Conservation (phyloP, 2,329 filamentous ascomycete species). For the Penicillium sp. region DNA sequence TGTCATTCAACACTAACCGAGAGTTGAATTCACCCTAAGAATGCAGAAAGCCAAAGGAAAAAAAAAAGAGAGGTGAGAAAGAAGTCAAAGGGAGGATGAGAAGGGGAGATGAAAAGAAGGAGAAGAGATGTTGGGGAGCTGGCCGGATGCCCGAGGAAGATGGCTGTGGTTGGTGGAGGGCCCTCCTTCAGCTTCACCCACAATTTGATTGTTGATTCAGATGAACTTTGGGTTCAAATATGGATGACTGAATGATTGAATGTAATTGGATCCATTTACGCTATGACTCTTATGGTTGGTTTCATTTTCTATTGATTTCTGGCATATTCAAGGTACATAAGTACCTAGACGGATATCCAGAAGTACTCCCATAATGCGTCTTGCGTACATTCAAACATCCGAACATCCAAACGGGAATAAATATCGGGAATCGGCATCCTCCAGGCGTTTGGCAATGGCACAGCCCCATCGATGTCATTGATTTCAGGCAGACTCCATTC, state of each 20-base stretch:
- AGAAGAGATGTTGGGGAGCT: conserved; percentile 23
- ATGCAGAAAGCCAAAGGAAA: conserved; percentile 22
- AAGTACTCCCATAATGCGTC: neutral
- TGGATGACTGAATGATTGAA: neutral
- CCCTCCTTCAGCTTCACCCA: conserved; percentile 26
- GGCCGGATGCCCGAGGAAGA: conserved; percentile 25
- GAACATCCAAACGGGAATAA: neutral
- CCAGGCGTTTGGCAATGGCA: conserved; percentile 11
- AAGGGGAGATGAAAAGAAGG: conserved; percentile 22
- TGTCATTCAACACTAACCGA: conserved; percentile 13
- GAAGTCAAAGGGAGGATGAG: conserved; percentile 28
- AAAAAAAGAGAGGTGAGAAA: conserved; percentile 24
- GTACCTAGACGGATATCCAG: neutral
- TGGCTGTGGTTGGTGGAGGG: conserved; percentile 25
- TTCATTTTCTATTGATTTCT: neutral
- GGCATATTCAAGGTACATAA: neutral
- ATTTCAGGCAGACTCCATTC: neutral
- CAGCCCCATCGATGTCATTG: conserved; percentile 18
- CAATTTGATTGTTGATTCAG: conserved; percentile 20
- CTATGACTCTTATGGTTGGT: neutral
- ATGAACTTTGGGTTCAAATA: neutral
- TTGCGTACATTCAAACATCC: neutral
- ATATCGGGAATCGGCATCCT: neutral
- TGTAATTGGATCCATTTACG: neutral
- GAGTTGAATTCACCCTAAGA: conserved; percentile 7